Evolutionary conservation across 2,329 filamentous ascomycete species (phyloP).

Genomic region (Trichoderma lentiforme): DNA sequence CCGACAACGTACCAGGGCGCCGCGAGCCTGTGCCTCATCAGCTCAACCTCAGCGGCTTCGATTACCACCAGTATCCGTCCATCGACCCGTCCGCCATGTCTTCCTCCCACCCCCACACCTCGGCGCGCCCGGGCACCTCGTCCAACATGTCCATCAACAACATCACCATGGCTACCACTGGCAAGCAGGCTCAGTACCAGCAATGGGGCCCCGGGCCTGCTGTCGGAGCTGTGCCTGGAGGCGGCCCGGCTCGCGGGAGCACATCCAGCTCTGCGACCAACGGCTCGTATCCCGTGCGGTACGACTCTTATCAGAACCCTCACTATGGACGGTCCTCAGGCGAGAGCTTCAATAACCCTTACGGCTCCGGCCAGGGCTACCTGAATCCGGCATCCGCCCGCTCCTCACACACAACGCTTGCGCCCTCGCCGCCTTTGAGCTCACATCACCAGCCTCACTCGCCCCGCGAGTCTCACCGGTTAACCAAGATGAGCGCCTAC

Average conservation of each 20-base stretch:
- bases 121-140: slow-evolving; percentile 33
- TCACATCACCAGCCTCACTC: slow-evolving; percentile 43
- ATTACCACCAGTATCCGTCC: slow-evolving; percentile 87
- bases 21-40: slow-evolving; percentile 79
- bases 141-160: slow-evolving; percentile 44
- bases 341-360: slow-evolving; percentile 47
- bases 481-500: slow-evolving; percentile 49
- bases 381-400: slow-evolving; percentile 24
- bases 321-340: slow-evolving; percentile 48
- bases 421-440: slow-evolving; percentile 22
- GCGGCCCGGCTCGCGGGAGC: slow-evolving; percentile 44
- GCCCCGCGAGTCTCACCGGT: slow-evolving; percentile 54
- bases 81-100: slow-evolving; percentile 55
- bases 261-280: slow-evolving; percentile 49
- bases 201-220: slow-evolving; percentile 59
- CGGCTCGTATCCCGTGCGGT: slow-evolving; percentile 55
- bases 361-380: slow-evolving; percentile 42
- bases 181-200: slow-evolving; percentile 71
- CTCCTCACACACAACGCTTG: slow-evolving; percentile 43
- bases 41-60: slow-evolving; percentile 69
- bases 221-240: not conserved
- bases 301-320: slow-evolving; percentile 61
- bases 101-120: slow-evolving; percentile 49
- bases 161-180: slow-evolving; percentile 68
- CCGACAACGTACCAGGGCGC: slow-evolving; percentile 59